phyloP scores from a whole-genome alignment of 2,329 filamentous ascomycete genomes.

The Pseudogymnoascus pannorum region DNA sequence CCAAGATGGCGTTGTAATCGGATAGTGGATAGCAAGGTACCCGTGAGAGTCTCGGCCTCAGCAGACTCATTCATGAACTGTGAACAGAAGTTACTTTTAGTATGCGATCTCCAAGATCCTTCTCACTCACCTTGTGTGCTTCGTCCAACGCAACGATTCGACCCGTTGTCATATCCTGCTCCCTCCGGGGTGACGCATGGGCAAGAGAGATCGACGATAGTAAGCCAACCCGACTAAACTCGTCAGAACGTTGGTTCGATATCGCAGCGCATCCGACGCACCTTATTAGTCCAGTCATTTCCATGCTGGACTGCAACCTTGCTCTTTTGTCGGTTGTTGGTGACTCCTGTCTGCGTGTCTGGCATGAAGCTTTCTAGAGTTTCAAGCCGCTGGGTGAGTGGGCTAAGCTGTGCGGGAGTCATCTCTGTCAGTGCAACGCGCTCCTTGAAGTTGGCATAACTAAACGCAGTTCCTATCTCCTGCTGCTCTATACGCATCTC shows the following conservation, averaged over 20 bases:
- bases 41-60: conserved; percentile 51
- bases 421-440: conserved; percentile 34
- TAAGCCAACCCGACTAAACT: conserved; percentile 42
- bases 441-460: conserved; percentile 38
- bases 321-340: background rate
- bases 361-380: conserved; percentile 59
- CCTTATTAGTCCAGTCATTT: conserved; percentile 22
- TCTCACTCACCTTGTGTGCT: conserved; percentile 57
- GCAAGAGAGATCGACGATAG: conserved; percentile 66
- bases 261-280: background rate
- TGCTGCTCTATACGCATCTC: conserved; percentile 39
- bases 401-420: conserved; percentile 40
- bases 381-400: conserved; percentile 53
- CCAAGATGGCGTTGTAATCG: conserved; percentile 66
- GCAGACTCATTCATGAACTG: conserved; percentile 53
- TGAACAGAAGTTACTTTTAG: background rate
- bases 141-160: conserved; percentile 66
- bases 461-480: conserved; percentile 28
- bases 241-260: background rate
- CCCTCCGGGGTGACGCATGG: conserved; percentile 60
- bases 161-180: conserved; percentile 42
- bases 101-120: background rate
- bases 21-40: conserved; percentile 54
- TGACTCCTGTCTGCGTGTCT: conserved; percentile 11
- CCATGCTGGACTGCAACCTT: background rate